These are phyloP conservation scores for Phytophthora citricola DNA, from an alignment of 352 stramenopile genomes.

Conservation along the genomic window DNA sequence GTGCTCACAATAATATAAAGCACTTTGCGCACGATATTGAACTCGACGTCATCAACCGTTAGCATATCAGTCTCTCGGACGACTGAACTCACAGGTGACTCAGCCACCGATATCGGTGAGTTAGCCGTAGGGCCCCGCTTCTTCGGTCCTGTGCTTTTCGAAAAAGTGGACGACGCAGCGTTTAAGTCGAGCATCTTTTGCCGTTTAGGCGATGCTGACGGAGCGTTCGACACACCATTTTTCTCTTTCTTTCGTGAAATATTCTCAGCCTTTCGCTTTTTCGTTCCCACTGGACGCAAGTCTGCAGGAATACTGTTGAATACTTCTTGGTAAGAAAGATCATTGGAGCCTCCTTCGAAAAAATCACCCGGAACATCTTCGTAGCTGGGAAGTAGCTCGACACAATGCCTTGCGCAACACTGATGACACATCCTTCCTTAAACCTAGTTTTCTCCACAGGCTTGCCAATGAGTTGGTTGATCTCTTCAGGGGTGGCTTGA, in stretches of 20 bases:
- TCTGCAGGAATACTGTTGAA: conserved; percentile 61
- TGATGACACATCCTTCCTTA: conserved; percentile 36
- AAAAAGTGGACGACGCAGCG: conserved; percentile 6
- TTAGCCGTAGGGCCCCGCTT: conserved; percentile 16
- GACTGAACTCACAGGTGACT: conserved; percentile 19
- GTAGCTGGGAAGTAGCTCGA: conserved; percentile 80
- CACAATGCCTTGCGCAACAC: conserved; percentile 57
- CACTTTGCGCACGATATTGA: conserved; percentile 62
- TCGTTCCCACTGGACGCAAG: conserved; percentile 35
- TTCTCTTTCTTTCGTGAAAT: conserved; percentile 15
- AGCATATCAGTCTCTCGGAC: conserved; percentile 34
- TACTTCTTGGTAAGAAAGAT: conserved; percentile 70
- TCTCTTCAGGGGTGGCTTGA: conserved; percentile 37
- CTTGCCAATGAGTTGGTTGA: conserved; percentile 57
- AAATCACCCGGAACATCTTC: conserved; percentile 81
- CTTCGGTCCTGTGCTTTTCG: conserved; percentile 11
- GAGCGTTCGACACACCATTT: neutral
- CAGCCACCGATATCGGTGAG: conserved; percentile 12
- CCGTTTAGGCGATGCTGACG: conserved; percentile 44
- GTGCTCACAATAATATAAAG: conserved; percentile 68
- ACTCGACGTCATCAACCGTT: conserved; percentile 34
- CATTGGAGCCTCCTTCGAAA: conserved; percentile 53
- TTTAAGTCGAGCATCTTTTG: conserved; percentile 39
- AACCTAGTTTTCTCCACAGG: conserved; percentile 47
- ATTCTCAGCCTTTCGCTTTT: conserved; percentile 53